Percentiles rank a stretch among this genome's conserved stretches.
phyloP scores from a whole-genome alignment of 2,329 filamentous ascomycete genomes.

The Didymella pomorum region DNA sequence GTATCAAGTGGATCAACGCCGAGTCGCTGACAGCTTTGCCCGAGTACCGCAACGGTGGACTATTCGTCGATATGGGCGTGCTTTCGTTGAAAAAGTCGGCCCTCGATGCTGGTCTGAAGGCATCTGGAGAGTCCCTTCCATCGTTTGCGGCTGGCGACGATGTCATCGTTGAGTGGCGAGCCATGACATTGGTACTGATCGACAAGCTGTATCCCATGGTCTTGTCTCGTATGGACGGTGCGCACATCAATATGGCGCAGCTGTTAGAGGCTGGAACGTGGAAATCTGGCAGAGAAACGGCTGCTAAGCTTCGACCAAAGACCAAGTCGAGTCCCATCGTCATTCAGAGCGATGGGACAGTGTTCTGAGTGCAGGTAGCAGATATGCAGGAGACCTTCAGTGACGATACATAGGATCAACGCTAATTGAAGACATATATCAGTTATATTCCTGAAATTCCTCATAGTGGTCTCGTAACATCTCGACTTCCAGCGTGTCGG shows the following conservation, averaged over 20 bases:
- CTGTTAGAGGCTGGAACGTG: conserved; percentile 93
- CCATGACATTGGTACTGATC: conserved; percentile 74
- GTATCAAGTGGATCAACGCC: conserved; percentile 80
- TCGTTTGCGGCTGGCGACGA: conserved; percentile 75
- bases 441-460: no score
- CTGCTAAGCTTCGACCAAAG: conserved; percentile 32
- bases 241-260: conserved; percentile 79
- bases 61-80: conserved; percentile 86
- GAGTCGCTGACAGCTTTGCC: conserved; percentile 89
- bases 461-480: no score
- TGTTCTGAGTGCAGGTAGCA: conserved; percentile 25
- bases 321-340: conserved; percentile 43
- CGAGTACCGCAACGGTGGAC: conserved; percentile 90
- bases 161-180: conserved; percentile 79
- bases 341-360: conserved; percentile 42
- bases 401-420: neutral
- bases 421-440: neutral
- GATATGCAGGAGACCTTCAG: neutral
- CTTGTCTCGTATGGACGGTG: conserved; percentile 71
- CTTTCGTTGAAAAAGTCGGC: conserved; percentile 75
- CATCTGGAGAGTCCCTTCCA: conserved; percentile 71
- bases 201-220: conserved; percentile 74
- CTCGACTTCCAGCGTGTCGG: no score
- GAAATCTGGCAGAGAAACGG: conserved; percentile 65
- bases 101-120: conserved; percentile 71